Conservation (phyloP, 176 grass and related monocot genomes). For the Carex kokanica region DNA sequence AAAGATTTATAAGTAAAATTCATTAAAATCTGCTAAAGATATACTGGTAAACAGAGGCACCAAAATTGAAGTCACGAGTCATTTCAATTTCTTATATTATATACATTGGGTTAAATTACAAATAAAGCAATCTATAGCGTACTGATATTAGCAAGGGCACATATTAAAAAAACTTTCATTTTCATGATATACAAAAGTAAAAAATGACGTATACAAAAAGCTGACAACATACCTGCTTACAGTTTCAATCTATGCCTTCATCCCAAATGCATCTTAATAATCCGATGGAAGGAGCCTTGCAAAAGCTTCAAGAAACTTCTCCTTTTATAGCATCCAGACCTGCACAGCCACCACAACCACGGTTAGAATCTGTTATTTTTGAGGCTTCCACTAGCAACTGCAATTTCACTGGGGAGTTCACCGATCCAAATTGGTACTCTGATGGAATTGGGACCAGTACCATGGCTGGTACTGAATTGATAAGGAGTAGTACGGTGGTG, state of each 20-base stretch:
- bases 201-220: not conserved
- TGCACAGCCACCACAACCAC: not conserved
- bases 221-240: not conserved
- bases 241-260: conserved; percentile 5
- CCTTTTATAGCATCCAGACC: not conserved
- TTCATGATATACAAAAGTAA: not conserved
- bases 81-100: not conserved
- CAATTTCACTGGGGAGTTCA: conserved; percentile 16
- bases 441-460: not conserved
- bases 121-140: not conserved
- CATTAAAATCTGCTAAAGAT: not conserved
- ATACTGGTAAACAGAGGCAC: not conserved
- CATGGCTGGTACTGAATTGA: not conserved
- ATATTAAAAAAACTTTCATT: not conserved
- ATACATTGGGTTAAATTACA: not conserved
- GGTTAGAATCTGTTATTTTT: conserved; percentile 2
- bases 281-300: not conserved
- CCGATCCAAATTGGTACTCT: conserved; percentile 31
- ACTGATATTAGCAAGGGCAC: not conserved
- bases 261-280: not conserved
- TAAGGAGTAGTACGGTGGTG: not conserved
- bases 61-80: not conserved
- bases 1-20: not conserved
- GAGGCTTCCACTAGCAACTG: conserved; percentile 22
- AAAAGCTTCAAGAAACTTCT: conserved; percentile 12